Base-by-base conservation (phyloP, 768 basidiomycete genomes). In the Russula abietina region DNA sequence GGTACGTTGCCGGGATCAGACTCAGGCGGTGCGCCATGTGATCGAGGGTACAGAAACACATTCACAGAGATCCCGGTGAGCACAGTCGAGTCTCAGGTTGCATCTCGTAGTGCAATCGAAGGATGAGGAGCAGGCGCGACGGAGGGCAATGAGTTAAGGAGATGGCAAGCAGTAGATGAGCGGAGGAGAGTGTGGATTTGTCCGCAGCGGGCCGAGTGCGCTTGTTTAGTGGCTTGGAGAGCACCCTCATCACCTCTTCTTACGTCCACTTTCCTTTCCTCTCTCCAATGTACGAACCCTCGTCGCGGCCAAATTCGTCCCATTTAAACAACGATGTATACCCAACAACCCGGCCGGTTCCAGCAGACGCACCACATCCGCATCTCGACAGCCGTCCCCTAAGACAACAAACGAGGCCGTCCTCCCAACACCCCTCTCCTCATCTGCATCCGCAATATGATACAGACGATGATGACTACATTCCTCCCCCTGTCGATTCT, bases 201-300 rank as follows among this genome's bases (percentile, higher is more conserved):
- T 46, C 22, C 22, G 45, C 12, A 12, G 45, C 46, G 26, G 48
- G 48, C 48, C 48, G 48, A 7, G 12, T 49, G 11, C n/a, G 22
- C 45, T 46, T 22, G 38, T 14, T 14, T 14, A 5, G 38, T 17
- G 38, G 38, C 38, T 22, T 43, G 43, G 19, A 43, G n/a, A 43
- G 43, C 24, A 48, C 48, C 0, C 14, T 28, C 48, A 26, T 26
- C 48, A 16, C 22, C 46, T 49, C 46, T 10, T 12, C 24, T 26
- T 24, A 2, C 24, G 75, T 80, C 55, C 80, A 32, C 81, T 17
- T 39, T 39, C 1, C 81, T 17, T 39, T 17, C 1, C 38, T 17
- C 16, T 39, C 38, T 24, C 30, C 43, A 36, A 64, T 64, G 63
- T 60, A 60, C 54, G 53, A 60, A 8, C 33, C 63, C 19, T 51